phyloP scores from a whole-genome alignment of 108 stramenopile species.

The Stephanodiscus minutulus region DNA sequence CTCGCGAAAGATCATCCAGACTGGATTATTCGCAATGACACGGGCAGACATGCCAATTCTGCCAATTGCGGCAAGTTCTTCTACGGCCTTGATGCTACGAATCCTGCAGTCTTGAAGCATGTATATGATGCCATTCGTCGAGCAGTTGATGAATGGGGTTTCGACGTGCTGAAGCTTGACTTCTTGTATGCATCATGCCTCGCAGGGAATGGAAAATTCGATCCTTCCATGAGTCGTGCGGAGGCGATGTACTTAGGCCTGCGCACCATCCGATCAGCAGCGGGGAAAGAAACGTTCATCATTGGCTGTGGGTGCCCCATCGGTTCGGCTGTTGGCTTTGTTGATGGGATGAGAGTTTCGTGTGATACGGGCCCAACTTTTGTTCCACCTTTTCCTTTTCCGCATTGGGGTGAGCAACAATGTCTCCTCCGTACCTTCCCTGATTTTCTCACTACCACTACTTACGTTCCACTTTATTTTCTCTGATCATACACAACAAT shows the following conservation, averaged over 20 bases:
- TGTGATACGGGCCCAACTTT: constrained; percentile 94
- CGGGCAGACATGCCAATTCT: constrained; percentile 79
- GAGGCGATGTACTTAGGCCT: constrained; percentile 88
- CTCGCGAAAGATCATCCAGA: constrained; percentile 86
- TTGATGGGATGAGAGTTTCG: constrained; percentile 87
- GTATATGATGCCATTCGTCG: constrained; percentile 67
- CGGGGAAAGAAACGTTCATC: constrained; percentile 77
- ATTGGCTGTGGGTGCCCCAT: constrained; percentile 92
- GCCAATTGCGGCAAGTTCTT: constrained; percentile 94
- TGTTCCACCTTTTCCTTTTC: constrained; percentile 86
- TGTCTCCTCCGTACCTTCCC: not conserved
- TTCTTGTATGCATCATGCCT: constrained; percentile 93
- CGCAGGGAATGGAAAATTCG: constrained; percentile 85
- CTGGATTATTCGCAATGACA: constrained; percentile 90
- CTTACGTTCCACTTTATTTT: not conserved
- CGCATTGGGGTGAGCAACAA: constrained; percentile 61
- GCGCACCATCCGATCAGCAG: constrained; percentile 83
- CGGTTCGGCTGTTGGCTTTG: constrained; percentile 77
- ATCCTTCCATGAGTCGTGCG: constrained; percentile 82
- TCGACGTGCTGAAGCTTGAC: constrained; percentile 87
- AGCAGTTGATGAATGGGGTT: constrained; percentile 90
- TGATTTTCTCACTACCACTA: not conserved
- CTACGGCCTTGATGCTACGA: constrained; percentile 91
- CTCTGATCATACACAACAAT: not conserved
- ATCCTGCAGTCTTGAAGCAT: constrained; percentile 79